phyloP scores from a whole-genome alignment of 2,329 filamentous ascomycete genomes.

The Claviceps monticola region DNA sequence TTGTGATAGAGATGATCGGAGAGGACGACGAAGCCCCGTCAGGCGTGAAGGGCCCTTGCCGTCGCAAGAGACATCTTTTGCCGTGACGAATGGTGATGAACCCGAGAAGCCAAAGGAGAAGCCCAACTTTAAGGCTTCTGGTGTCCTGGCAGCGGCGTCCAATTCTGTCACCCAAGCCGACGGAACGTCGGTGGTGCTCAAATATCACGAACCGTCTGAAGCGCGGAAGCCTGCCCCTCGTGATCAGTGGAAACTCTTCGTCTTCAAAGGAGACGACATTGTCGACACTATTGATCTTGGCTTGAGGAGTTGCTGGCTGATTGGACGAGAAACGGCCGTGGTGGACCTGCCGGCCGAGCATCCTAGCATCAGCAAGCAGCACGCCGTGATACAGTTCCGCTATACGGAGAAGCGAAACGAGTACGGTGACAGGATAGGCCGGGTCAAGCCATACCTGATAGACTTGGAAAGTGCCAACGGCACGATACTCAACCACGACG shows the following conservation, averaged over 20 bases:
- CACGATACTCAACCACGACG: slow-evolving; percentile 65
- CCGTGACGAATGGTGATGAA: slow-evolving; percentile 33
- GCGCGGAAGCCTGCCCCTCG: slow-evolving; percentile 72
- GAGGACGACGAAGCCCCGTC: slow-evolving; percentile 11
- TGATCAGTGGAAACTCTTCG: slow-evolving; percentile 76
- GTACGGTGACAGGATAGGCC: slow-evolving; percentile 69
- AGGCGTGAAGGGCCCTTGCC: slow-evolving; percentile 37
- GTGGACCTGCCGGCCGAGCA: slow-evolving; percentile 79
- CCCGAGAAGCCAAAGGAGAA: slow-evolving; percentile 60
- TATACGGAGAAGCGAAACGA: slow-evolving; percentile 73
- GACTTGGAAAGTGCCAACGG: slow-evolving; percentile 92
- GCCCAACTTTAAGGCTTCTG: slow-evolving; percentile 72
- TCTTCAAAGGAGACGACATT: slow-evolving; percentile 75
- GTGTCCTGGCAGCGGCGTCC: slow-evolving; percentile 73
- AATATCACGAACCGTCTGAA: slow-evolving; percentile 92
- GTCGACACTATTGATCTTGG: slow-evolving; percentile 70
- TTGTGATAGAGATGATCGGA: slow-evolving; percentile 8
- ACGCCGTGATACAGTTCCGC: slow-evolving; percentile 88
- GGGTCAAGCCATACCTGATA: slow-evolving; percentile 76
- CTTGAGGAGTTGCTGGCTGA: slow-evolving; percentile 73
- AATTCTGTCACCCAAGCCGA: slow-evolving; percentile 61
- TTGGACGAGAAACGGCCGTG: slow-evolving; percentile 68
- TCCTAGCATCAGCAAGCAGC: slow-evolving; percentile 87
- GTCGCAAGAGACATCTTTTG: slow-evolving; percentile 46
- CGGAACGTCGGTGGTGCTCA: slow-evolving; percentile 66